phyloP scores from a whole-genome alignment of 768 basidiomycete species.

The Dacryopinax primogenitus region DNA sequence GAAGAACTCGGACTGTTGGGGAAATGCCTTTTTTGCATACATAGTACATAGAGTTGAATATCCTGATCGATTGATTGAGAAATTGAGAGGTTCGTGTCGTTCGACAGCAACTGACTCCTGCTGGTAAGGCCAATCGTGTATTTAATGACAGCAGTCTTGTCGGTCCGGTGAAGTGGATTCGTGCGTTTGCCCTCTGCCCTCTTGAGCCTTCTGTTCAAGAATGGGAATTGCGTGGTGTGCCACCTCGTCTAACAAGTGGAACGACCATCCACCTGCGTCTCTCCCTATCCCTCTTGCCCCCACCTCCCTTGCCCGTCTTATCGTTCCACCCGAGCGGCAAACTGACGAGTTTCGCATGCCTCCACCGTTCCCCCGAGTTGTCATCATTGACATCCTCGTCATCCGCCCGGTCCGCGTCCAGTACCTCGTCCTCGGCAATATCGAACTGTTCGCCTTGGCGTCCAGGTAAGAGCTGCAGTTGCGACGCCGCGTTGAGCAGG shows the following conservation, averaged over 20 bases:
- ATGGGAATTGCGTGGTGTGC: not conserved
- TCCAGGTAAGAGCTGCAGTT: slow-evolving; percentile 52
- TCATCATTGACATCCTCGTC: slow-evolving; percentile 54
- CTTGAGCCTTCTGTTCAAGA: not conserved
- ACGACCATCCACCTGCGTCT: slow-evolving; percentile 40
- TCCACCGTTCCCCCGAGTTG: slow-evolving; percentile 45
- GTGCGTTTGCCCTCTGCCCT: not conserved
- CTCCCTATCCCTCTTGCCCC: slow-evolving; percentile 27
- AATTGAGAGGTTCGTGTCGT: no score
- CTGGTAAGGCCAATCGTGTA: no score
- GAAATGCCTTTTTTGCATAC: no score
- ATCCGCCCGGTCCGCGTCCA: slow-evolving; percentile 66
- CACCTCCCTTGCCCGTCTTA: slow-evolving; percentile 24
- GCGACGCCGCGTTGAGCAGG: slow-evolving; percentile 38
- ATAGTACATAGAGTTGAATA: no score
- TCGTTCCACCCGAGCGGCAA: slow-evolving; percentile 32
- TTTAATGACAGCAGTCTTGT: no score
- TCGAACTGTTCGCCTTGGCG: slow-evolving; percentile 37
- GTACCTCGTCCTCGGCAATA: slow-evolving; percentile 59
- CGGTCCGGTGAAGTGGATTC: no score
- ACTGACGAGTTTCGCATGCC: slow-evolving; percentile 44
- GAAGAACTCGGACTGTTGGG: no score
- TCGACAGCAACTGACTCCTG: no score
- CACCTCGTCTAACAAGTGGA: slow-evolving; percentile 25
- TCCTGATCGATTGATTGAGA: no score